Percentiles rank a stretch among this genome's conserved stretches.
Evolutionary conservation across 305 asterid genomes (phyloP).

Genomic region (Caryopteris hybrid): DNA sequence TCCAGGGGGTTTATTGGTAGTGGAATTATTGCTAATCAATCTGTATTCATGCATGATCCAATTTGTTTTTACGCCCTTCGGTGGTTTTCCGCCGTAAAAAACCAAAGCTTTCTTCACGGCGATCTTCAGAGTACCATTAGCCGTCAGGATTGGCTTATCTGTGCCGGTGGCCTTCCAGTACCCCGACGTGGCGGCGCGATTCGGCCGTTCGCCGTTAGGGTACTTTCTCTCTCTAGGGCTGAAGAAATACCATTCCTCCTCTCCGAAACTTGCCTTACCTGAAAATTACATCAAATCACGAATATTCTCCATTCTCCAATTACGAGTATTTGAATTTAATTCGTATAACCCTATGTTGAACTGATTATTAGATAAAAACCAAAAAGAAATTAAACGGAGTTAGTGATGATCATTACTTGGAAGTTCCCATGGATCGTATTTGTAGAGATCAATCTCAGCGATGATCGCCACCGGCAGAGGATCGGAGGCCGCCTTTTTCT

Average conservation of each 20-base stretch:
- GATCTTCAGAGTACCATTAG: slow-evolving; percentile 21
- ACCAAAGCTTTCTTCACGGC: slow-evolving; percentile 48
- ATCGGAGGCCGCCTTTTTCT: slow-evolving; percentile 35
- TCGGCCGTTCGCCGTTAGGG: slow-evolving; percentile 50
- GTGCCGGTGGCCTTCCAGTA: slow-evolving; percentile 61
- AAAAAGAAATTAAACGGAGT: neutral
- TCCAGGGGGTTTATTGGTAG: slow-evolving; percentile 25
- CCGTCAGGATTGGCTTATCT: slow-evolving; percentile 37
- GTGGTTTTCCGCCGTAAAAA: slow-evolving; percentile 49
- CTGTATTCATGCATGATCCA: slow-evolving; percentile 62
- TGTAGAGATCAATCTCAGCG: slow-evolving; percentile 48
- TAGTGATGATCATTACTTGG: slow-evolving; percentile 29
- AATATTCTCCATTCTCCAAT: neutral
- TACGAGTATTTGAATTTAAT: neutral
- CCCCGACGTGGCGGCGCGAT: slow-evolving; percentile 50
- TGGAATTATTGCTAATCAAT: slow-evolving; percentile 19
- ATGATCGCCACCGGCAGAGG: slow-evolving; percentile 42
- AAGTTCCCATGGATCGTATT: slow-evolving; percentile 56
- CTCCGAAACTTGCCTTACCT: slow-evolving; percentile 49
- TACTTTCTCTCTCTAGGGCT: slow-evolving; percentile 47
- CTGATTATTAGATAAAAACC: neutral
- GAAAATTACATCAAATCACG: neutral
- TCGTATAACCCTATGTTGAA: neutral
- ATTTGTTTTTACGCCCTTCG: slow-evolving; percentile 36
- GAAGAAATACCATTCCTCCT: slow-evolving; percentile 54